phyloP scores from a whole-genome alignment of 805 yeast species.

The Metschnikowia continentalis region DNA sequence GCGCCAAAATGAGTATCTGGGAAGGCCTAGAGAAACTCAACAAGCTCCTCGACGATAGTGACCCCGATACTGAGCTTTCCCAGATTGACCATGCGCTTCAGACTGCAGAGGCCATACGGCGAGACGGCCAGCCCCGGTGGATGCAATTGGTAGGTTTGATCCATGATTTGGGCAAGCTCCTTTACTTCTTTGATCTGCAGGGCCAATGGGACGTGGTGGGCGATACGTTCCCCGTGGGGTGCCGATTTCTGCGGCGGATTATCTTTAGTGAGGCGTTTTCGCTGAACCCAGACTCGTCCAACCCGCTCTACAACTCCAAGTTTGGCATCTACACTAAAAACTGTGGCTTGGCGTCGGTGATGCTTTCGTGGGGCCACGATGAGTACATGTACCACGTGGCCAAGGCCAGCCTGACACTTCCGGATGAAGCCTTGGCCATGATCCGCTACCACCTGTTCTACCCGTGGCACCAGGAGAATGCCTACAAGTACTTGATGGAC shows the following conservation, averaged over 20 bases:
- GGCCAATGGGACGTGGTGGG: slow-evolving; percentile 85
- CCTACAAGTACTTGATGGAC: slow-evolving; percentile 61
- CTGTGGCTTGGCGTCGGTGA: slow-evolving; percentile 66
- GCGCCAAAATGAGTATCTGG: slow-evolving; percentile 71
- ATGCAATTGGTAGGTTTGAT: slow-evolving; percentile 70
- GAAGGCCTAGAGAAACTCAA: slow-evolving; percentile 62
- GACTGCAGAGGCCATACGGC: slow-evolving; percentile 69
- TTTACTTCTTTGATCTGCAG: slow-evolving; percentile 65
- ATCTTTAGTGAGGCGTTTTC: slow-evolving; percentile 59
- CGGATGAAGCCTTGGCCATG: slow-evolving; percentile 68
- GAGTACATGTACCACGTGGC: slow-evolving; percentile 75
- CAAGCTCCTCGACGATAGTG: slow-evolving; percentile 63
- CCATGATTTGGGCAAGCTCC: slow-evolving; percentile 66
- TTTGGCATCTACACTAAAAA: slow-evolving; percentile 61
- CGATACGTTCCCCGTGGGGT: slow-evolving; percentile 74
- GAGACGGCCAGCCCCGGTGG: slow-evolving; percentile 69
- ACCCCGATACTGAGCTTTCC: slow-evolving; percentile 70
- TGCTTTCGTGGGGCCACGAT: slow-evolving; percentile 78
- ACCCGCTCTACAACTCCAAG: slow-evolving; percentile 62
- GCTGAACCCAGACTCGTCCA: slow-evolving; percentile 54
- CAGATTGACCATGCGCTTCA: slow-evolving; percentile 74
- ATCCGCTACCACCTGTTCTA: slow-evolving; percentile 71
- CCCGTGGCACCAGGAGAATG: slow-evolving; percentile 73
- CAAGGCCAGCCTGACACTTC: slow-evolving; percentile 57
- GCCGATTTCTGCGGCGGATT: slow-evolving; percentile 55